phyloP scores from a whole-genome alignment of 2,329 filamentous ascomycete species.

The Fusarium penzigii region DNA sequence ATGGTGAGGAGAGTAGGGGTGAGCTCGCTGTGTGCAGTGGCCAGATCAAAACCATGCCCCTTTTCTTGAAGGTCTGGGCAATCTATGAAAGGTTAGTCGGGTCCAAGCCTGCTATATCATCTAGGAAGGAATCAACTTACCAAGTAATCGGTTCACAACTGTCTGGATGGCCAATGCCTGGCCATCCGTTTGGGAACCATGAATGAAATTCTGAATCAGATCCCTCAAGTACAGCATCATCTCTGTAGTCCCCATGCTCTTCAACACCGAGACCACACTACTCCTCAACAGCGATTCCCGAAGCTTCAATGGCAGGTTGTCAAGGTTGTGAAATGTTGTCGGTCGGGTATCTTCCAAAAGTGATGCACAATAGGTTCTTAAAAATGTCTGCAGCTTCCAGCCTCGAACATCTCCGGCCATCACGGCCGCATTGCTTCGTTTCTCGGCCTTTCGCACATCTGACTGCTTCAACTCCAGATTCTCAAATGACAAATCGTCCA shows the following conservation, averaged over 20 bases:
- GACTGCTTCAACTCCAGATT: constrained; percentile 31
- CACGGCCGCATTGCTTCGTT: constrained; percentile 36
- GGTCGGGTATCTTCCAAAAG: constrained; percentile 35
- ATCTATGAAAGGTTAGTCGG: constrained; percentile 26
- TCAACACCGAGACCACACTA: constrained; percentile 34
- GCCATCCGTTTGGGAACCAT: constrained; percentile 36
- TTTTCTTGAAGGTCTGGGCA: constrained; percentile 31
- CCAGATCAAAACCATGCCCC: constrained; percentile 38
- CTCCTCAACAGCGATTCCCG: constrained; percentile 36
- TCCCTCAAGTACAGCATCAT: constrained; percentile 42
- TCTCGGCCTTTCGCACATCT: constrained; percentile 38
- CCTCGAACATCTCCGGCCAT: constrained; percentile 39
- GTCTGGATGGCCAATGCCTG: constrained; percentile 47
- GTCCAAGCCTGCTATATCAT: neutral
- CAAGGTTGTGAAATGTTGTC: constrained; percentile 34
- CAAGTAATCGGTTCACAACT: constrained; percentile 42
- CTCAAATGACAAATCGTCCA: constrained; percentile 21
- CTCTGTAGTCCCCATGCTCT: constrained; percentile 31
- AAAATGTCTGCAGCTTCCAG: constrained; percentile 49
- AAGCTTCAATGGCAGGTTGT: constrained; percentile 29
- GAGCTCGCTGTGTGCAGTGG: constrained; percentile 45
- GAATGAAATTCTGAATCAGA: constrained; percentile 36
- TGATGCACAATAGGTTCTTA: constrained; percentile 39
- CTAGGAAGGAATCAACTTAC: constrained; percentile 26
- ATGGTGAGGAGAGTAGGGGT: constrained; percentile 34